These are phyloP conservation scores for Sphenostylis stenocarpa DNA, from an alignment of 306 rosid species.

Conservation along the genomic window DNA sequence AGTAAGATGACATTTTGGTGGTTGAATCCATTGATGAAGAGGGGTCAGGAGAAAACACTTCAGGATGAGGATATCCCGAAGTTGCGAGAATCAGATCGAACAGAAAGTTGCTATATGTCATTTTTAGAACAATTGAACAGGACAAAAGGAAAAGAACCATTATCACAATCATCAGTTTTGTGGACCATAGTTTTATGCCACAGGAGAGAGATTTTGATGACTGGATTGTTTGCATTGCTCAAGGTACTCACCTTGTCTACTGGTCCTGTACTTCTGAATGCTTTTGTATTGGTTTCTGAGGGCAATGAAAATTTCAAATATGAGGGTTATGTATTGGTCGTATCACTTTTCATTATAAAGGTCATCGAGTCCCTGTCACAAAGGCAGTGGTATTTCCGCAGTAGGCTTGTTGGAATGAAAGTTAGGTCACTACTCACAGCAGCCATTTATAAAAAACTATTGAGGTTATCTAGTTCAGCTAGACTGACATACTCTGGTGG, in stretches of 20 bases:
- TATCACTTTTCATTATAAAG: slow-evolving; percentile 51
- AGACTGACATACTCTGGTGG: slow-evolving; percentile 23
- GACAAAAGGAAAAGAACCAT: slow-evolving; percentile 28
- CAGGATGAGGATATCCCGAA: slow-evolving; percentile 60
- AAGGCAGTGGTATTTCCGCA: slow-evolving; percentile 69
- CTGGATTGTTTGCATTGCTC: slow-evolving; percentile 61
- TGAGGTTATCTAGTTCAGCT: slow-evolving; percentile 55
- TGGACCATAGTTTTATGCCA: slow-evolving; percentile 51
- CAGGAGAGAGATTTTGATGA: slow-evolving; percentile 49
- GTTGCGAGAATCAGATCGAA: slow-evolving; percentile 49
- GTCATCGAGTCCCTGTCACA: slow-evolving; percentile 60
- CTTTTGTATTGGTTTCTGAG: slow-evolving; percentile 63
- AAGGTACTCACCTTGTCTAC: slow-evolving; percentile 52
- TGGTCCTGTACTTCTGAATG: slow-evolving; percentile 66
- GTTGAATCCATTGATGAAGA: slow-evolving; percentile 65
- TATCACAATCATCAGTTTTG: slow-evolving; percentile 42
- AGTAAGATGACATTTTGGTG: slow-evolving; percentile 58
- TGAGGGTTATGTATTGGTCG: slow-evolving; percentile 55
- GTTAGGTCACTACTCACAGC: slow-evolving; percentile 60
- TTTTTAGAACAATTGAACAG: slow-evolving; percentile 41
- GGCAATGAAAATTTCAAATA: slow-evolving; percentile 55
- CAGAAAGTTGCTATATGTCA: slow-evolving; percentile 49
- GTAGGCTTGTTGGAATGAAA: slow-evolving; percentile 56
- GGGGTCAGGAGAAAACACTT: slow-evolving; percentile 53
- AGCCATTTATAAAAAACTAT: slow-evolving; percentile 59